Base-by-base conservation (phyloP, 2,329 filamentous ascomycete species). In the Exserohilum turcica region DNA sequence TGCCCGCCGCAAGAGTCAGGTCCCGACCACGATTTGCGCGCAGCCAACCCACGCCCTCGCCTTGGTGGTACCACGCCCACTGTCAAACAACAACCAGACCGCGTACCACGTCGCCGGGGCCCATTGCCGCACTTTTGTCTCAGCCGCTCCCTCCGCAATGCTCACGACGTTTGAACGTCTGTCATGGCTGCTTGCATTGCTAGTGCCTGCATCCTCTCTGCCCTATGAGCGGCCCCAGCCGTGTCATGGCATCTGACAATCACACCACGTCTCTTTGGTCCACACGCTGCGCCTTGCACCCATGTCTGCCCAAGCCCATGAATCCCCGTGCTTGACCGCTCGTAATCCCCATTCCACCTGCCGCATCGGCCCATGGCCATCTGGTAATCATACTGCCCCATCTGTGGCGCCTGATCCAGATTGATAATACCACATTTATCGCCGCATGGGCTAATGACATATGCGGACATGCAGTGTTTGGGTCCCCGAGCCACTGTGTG, bases 121-220 rank as follows among this genome's bases (percentile, higher is more conserved):
- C 52, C 19, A 24, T 40, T 40, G 51, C 47, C 43, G 52, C 47
- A 55, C 44, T n/a, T 50, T 21, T 51, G 54, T 49, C 47, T 57
- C 54, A 43, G 52, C 43, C 24, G 19, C 37, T 16, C 33, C 21
- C 42, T 38, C 12, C 28, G 29, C 46, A 40, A 47, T 19, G 32
- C 45, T n/a, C 27, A 29, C 28, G 12, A 36, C 29, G 29, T 46
- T 38, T 47, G 36, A 15, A 47, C 28, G 18, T 36, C 15, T 15
- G 27, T 42, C 44, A 27, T 48, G n/a, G 40, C 33, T 31, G 27
- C 43, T 35, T 45, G 32, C 43, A 16, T 27, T 18, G 32, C 43
- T 28, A 13, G 13, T 12, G 24, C 21, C n/a, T 39, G 15, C 24
- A 40, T 40, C 21, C 13, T 13, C 27, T 16, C 24, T 45, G 32